Evolutionary conservation across 139 green algal species (phyloP), one percentile per base, ranked within the genome.

Genomic region (Asterochloris erici): DNA sequence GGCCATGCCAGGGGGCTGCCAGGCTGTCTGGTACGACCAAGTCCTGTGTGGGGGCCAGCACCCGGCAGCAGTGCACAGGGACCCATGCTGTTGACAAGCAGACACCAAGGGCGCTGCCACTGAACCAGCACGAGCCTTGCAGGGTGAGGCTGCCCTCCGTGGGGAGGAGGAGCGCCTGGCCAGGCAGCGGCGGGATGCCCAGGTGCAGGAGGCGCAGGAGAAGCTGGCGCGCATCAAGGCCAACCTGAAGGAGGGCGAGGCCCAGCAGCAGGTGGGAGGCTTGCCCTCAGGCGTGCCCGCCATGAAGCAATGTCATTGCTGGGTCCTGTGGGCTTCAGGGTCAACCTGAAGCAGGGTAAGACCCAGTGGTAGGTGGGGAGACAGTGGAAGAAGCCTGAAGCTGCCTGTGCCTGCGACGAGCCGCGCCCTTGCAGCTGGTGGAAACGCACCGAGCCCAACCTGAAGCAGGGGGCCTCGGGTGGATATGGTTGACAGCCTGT

Each of bases 141-240:
- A 79, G 80, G 70, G 47, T 76, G 74, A 85, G 75, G 78, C 75
- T 12, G 77, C 73, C 63, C 64, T 47, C 60, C 70, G 63, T 11
- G 82, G 29, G 28, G 81, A 77, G 29, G 38, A 75, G 28, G 81
- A 68, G 63, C 74, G 74, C 0, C 28, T 77, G 62, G 78, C 71
- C 26, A 28, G 26, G 54, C 60, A 73, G 61, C 28, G 68, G 24
- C 73, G 71, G 64, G 86, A 90, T 62, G 75, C 74, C 38, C 47
- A 70, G 61, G 86, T 87, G 54, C 27, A 24, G 6, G 74, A 82
- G n/a, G 63, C 74, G 23, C 64, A 79, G 21, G 81, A 79, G 21
- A 78, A 84, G 27, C 81, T 91, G 81, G 81, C 83, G 19, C 76
- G 77, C n/a, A 63, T 89, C 54, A 81, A 90, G 76, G 71, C 84